A percentile compares a stretch with the other conserved stretches of the same genome.
These are phyloP conservation scores for Saturnispora halmiae DNA, from an alignment of 805 yeast genomes.

Conservation along the genomic window DNA sequence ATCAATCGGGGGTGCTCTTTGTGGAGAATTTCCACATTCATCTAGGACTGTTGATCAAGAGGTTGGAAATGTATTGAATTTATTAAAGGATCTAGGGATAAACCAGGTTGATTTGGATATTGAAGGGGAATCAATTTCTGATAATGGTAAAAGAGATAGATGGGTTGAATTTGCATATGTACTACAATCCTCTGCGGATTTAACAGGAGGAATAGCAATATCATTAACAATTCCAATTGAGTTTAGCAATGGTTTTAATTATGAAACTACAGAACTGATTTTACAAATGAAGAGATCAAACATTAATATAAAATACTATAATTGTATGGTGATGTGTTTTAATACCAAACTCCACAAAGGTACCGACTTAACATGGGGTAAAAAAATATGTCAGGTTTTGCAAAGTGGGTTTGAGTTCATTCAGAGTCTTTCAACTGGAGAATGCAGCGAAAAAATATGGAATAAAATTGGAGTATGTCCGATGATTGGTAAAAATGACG, in stretches of 20 bases:
- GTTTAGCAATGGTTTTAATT: conserved; percentile 19
- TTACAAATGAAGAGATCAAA: conserved; percentile 9
- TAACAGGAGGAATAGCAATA: conserved; percentile 5
- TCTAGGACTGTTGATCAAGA: conserved; percentile 13
- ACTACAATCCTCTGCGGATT: not conserved
- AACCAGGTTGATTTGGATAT: conserved; percentile 25
- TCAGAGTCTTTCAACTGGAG: not conserved
- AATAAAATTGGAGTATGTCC: conserved; percentile 25
- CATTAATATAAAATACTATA: conserved; percentile 15
- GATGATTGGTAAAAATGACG: conserved; percentile 30
- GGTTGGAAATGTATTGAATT: conserved; percentile 10
- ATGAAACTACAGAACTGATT: conserved; percentile 15
- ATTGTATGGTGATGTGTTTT: conserved; percentile 28
- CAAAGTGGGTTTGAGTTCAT: conserved; percentile 7
- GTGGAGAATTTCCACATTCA: conserved; percentile 22
- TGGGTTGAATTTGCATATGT: conserved; percentile 11
- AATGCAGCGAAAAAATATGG: conserved; percentile 17
- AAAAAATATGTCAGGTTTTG: conserved; percentile 24
- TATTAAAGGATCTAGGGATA: conserved; percentile 16
- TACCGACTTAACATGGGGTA: conserved; percentile 23
- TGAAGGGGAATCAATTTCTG: conserved; percentile 20
- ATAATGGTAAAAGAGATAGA: conserved; percentile 8
- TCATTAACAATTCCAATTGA: conserved; percentile 27
- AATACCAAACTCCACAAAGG: conserved; percentile 20
- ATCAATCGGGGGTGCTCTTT: conserved; percentile 28